Evolutionary conservation across 164 flowering plant genomes (phyloP).

Genomic region (Euptelea pleiosperma): DNA sequence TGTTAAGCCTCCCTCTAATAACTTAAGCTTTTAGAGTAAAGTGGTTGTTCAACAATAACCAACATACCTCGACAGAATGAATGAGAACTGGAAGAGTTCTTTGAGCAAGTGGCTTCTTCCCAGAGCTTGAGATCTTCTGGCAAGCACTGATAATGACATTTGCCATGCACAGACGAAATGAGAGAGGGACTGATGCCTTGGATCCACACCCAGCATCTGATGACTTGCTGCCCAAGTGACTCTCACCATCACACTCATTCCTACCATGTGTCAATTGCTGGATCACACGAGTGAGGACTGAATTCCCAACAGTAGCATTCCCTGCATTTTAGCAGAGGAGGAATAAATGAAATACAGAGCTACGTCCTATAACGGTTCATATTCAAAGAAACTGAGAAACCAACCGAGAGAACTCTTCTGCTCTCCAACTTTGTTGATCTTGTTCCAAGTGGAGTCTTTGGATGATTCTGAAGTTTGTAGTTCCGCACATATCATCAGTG

Average conservation of each 20-base stretch:
- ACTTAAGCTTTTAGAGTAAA: too few species aligned
- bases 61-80: conserved; percentile 46
- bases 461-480: conserved; percentile 38
- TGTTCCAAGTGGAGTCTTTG: conserved; percentile 15
- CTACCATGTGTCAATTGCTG: conserved; percentile 26
- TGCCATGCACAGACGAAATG: conserved; percentile 87
- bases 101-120: conserved; percentile 48
- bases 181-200: conserved; percentile 24
- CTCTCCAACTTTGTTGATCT: conserved; percentile 11
- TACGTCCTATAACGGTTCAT: conserved; percentile 1
- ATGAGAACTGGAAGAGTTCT: conserved; percentile 49
- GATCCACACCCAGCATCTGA: neutral
- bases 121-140: conserved; percentile 60
- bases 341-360: conserved; percentile 1
- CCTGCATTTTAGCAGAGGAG: conserved; percentile 31
- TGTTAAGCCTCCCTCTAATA: too few species aligned
- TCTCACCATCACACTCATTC: conserved; percentile 8
- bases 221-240: neutral
- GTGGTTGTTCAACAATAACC: too few species aligned
- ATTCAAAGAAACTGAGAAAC: conserved; percentile 4
- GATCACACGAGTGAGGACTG: conserved; percentile 44
- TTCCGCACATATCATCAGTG: conserved; percentile 77
- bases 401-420: conserved; percentile 21
- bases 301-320: conserved; percentile 17
- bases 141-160: conserved; percentile 85